These are phyloP conservation scores for Myxozyma sirexii DNA, from an alignment of 805 yeast species.

Conservation along the genomic window DNA sequence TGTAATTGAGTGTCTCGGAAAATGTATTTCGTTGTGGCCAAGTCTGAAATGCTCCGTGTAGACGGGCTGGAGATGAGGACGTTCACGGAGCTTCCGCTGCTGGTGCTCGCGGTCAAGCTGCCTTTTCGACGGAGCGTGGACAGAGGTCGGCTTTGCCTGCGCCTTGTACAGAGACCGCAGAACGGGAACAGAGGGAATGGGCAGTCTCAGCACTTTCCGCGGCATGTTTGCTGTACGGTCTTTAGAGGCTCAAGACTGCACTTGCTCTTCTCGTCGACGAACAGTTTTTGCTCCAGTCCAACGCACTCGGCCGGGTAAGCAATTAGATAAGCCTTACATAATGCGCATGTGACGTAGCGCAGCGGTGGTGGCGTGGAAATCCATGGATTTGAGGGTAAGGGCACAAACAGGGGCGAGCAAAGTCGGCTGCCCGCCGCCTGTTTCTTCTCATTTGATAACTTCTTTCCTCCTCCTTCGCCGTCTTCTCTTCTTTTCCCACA, in stretches of 20 bases:
- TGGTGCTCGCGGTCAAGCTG: conserved; percentile 20
- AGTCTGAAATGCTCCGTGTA: conserved; percentile 58
- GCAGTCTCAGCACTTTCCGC: neutral
- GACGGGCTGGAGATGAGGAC: conserved; percentile 13
- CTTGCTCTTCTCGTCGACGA: neutral
- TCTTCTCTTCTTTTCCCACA: neutral
- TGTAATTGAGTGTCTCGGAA: conserved; percentile 83
- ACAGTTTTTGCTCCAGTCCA: too few species aligned
- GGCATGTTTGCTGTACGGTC: neutral
- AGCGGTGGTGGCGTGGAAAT: neutral
- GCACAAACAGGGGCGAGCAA: neutral
- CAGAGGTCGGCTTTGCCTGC: conserved; percentile 18
- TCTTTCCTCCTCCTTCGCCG: neutral
- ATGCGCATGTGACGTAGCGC: neutral
- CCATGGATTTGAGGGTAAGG: neutral
- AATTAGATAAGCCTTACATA: too few species aligned
- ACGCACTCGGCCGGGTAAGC: too few species aligned
- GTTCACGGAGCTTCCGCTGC: conserved; percentile 12
- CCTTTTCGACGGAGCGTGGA: conserved; percentile 16
- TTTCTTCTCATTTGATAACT: neutral
- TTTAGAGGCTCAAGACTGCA: too few species aligned
- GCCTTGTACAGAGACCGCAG: conserved; percentile 19
- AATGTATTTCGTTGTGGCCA: conserved; percentile 75
- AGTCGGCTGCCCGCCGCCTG: neutral
- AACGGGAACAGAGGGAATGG: conserved; percentile 28